A percentile compares a stretch with the other conserved stretches of the same genome.
These are phyloP conservation scores for Xylogone sp. DNA, from an alignment of 2,329 filamentous ascomycete species.

Conservation along the genomic window DNA sequence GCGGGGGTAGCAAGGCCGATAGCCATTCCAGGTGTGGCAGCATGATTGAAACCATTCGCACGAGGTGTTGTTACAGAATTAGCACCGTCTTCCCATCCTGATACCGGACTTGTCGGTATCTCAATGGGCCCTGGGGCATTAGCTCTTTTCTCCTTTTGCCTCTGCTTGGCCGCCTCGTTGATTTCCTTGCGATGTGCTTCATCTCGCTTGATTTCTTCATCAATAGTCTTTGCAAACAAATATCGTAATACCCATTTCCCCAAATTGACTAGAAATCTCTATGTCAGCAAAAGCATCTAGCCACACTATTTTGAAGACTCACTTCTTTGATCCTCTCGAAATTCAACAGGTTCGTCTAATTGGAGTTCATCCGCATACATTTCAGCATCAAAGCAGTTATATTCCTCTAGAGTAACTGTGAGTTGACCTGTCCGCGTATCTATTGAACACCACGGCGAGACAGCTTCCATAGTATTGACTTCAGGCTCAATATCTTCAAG, in stretches of 20 bases:
- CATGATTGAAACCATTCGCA: conserved; percentile 58
- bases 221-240: conserved; percentile 82
- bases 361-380: conserved; percentile 91
- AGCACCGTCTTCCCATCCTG: conserved; percentile 34
- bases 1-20: conserved; percentile 75
- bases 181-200: conserved; percentile 67
- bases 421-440: conserved; percentile 90
- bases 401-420: conserved; percentile 86
- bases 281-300: conserved; percentile 19
- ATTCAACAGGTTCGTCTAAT: conserved; percentile 70
- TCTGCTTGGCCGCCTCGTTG: conserved; percentile 58
- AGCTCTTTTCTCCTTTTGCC: conserved; percentile 48
- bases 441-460: conserved; percentile 94
- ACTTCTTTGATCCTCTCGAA: conserved; percentile 92
- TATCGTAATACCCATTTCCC: conserved; percentile 96
- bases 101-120: conserved; percentile 40
- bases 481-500: conserved; percentile 86
- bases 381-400: conserved; percentile 96
- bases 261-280: conserved; percentile 68
- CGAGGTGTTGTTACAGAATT: conserved; percentile 54
- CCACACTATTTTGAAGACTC: conserved; percentile 30
- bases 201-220: conserved; percentile 85
- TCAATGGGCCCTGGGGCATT: conserved; percentile 60
- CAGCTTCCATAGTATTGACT: conserved; percentile 82
- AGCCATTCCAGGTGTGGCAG: conserved; percentile 70